Conservation (phyloP, 2,329 filamentous ascomycete genomes). For the Rutstroemia sp. region DNA sequence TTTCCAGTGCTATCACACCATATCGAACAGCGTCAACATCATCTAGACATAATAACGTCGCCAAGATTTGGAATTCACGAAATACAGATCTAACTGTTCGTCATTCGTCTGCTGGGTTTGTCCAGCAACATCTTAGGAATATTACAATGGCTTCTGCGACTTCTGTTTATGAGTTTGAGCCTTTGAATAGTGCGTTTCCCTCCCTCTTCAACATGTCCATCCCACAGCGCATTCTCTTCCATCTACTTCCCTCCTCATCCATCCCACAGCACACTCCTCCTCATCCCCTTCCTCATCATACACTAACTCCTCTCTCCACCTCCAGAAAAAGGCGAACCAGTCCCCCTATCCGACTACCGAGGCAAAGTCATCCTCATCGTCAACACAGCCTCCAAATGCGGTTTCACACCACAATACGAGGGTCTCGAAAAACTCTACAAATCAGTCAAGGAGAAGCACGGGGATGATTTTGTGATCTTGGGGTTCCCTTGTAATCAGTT, state of each 20-base stretch:
- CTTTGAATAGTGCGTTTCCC: constrained; percentile 62
- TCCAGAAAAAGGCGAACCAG: constrained; percentile 67
- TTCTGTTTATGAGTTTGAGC: constrained; percentile 76
- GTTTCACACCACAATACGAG: constrained; percentile 93
- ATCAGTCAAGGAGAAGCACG: constrained; percentile 56
- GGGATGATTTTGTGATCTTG: constrained; percentile 70
- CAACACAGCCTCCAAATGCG: constrained; percentile 98
- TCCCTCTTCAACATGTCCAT: background rate
- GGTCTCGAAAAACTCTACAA: constrained; percentile 90
- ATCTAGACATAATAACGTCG: background rate
- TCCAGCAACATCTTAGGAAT: constrained; percentile 4
- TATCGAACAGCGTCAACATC: background rate
- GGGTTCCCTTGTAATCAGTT: constrained; percentile 99
- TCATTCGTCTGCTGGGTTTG: background rate
- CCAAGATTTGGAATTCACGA: constrained; percentile 1
- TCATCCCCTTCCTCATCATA: background rate
- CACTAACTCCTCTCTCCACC: constrained; percentile 7
- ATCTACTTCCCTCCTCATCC: no score
- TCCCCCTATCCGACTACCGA: constrained; percentile 63
- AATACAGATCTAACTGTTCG: background rate
- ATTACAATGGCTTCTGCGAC: constrained; percentile 57
- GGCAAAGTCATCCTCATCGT: constrained; percentile 94
- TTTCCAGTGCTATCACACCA: background rate
- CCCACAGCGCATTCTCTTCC: background rate
- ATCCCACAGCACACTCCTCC: no score